Base-by-base conservation (phyloP, 2,329 filamentous ascomycete species). In the Cladophialophora bantiana region DNA sequence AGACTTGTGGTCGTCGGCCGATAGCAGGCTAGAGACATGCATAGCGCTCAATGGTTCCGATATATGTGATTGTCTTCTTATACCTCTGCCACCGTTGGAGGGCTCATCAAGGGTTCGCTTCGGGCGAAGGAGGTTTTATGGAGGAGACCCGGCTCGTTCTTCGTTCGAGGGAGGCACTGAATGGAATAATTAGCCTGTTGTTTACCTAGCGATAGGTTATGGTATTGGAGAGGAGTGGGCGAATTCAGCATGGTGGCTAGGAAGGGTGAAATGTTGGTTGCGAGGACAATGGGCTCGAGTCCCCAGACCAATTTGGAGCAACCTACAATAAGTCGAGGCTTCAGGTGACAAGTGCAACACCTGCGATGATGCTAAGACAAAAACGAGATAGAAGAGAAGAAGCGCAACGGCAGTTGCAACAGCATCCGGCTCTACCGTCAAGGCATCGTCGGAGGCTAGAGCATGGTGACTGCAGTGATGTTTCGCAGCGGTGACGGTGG, bases 31-130 rank as follows among this genome's bases (percentile, higher is more conserved):
- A 26, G 66, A 71, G 66, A 72, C 72, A 64, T 73, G 72, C 73
- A 77, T 72, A 67, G 66, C 67, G 67, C 69, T 76, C 74, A 76
- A 76, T 65, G 75, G 72, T 73, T 75, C 75, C 76, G 68, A 74
- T 75, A 71, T 74, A 53, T 45, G 48, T 67, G 26, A 40, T 59
- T 38, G 55, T 34, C 61, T 54, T 64, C 50, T 61, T 66, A 34
- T 42, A 36, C 48, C 38, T 40, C 38, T 31, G 55, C 38, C 35
- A 36, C 20, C 35, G 54, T 34, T 7, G n/a, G 20, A 34, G 38
- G 34, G 7, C 15, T 65, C 59, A 61, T 45, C 13, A 42, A 53
- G 15, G 59, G 31, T 52, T 56, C 20, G 50, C 45, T 26, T 55
- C 34, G 52, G 40, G n/a, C 12, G n/a, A 62, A 45, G 45, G 58